Base-by-base conservation (phyloP, 345 rosid genomes). In the Cardamine occulta region DNA sequence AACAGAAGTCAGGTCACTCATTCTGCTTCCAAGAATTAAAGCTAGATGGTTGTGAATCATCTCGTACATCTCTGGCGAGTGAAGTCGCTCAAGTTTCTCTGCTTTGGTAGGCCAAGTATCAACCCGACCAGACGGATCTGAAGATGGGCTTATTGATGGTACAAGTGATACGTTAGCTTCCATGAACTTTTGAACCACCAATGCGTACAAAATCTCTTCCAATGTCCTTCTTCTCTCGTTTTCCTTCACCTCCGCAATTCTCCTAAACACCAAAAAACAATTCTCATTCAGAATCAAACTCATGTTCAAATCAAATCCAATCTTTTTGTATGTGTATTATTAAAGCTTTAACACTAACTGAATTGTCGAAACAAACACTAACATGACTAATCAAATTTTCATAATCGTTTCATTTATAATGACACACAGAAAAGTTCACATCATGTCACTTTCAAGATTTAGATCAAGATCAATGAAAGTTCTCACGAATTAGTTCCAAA, bases 21-120 rank as follows among this genome's bases (percentile, higher is more conserved):
- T 59, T n/a, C 90, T 83, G 71, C 81, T 91, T 54, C 97, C 96
- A 52, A 95, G 80, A 63, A 95, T 93, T 4, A 93, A 81, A 49
- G 98, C 77, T 32, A 95, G 77, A 77, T 95, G 99, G 80, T 88
- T 90, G 84, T 89, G 99, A 77, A 95, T 91, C 99, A 95, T 95
- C 82, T 95, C 98, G 52, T 82, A 88, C 48, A 97, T 94, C 76
- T 95, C 99, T 2, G 86, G 57, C 0, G 99, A 95, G 80, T 95
- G 99, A 75, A 95, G 94, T 37, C 61, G 77, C 81, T 87, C 87
- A 9, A 95, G 91, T 62, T 82, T 83, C 49, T 86, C 89, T 3
- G 82, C 91, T 77, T 92, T 83, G 68, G 80, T 82, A 1, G 94
- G 88, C 97, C 97, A 87, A 0, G 80, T 39, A 28, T 91, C 93